Base-by-base conservation (phyloP, 306 rosid species). In the Cucumis hystrix region DNA sequence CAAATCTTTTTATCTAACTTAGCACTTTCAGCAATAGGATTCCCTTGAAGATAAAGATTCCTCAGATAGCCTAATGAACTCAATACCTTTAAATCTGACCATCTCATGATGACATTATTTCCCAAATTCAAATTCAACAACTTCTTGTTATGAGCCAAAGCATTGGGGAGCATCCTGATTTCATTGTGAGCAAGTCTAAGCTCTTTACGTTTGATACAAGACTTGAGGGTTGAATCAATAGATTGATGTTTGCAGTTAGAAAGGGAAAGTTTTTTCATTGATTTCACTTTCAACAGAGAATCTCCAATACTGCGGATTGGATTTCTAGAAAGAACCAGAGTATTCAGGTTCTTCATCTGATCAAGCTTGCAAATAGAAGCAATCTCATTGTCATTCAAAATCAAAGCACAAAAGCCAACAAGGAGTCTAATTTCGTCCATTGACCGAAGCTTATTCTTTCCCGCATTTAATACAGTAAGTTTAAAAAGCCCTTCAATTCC, bases 301-400 rank as follows among this genome's bases (percentile, higher is more conserved):
- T 90, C 89, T 9, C 97, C 96, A 85, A 95, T 88, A 52, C 82
- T 86, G 78, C 59, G 28, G 21, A 92, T 89, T 52, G 95, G 97
- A 83, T 95, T 95, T 84, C 85, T 95, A 8, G 98, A 95, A 73
- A 95, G 90, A 85, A 95, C 97, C 51, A 94, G 90, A 80, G 98
- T 94, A 77, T 92, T 92, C 95, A 94, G 85, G 21, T 90, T 89
- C 81, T 86, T 90, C 88, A 95, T 73, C 76, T 79, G 89, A 78
- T 88, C 90, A 83, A 95, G 92, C 83, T 78, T 87, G 92, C 91
- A 88, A 83, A 95, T 87, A 47, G 96, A 95, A 79, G 17, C 64
- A 82, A 95, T 92, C 81, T 89, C 87, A 83, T 95, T 95, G 40
- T 95, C 98, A 78, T 94, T 90, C 86, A 94, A 87, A 81, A 94